These are phyloP conservation scores for Drosera capensis DNA, from an alignment of 148 eudicot species.

Conservation along the genomic window DNA sequence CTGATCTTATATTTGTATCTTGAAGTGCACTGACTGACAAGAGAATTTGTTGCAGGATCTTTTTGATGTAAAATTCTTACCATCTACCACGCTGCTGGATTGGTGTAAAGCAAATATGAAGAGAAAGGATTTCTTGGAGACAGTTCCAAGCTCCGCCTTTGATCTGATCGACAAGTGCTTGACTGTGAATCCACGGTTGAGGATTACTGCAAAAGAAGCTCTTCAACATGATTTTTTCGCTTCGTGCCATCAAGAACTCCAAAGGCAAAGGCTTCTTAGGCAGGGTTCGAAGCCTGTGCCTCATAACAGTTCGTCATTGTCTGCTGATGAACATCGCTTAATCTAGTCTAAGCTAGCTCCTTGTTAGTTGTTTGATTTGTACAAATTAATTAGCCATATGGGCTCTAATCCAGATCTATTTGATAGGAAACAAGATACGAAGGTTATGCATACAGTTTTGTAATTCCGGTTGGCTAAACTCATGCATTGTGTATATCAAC, in stretches of 20 bases:
- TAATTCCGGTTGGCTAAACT: no score
- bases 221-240: slow-evolving; percentile 62
- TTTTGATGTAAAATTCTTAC: slow-evolving; percentile 31
- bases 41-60: slow-evolving; percentile 39
- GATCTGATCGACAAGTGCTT: slow-evolving; percentile 94
- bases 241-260: slow-evolving; percentile 35
- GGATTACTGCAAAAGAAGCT: slow-evolving; percentile 87
- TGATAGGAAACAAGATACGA: no score
- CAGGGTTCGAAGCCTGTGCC: no score
- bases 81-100: slow-evolving; percentile 34
- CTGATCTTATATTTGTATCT: no score
- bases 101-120: slow-evolving; percentile 63
- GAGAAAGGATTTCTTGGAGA: slow-evolving; percentile 47
- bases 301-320: no score
- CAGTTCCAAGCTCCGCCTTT: slow-evolving; percentile 50
- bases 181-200: slow-evolving; percentile 74
- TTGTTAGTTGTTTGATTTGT: no score
- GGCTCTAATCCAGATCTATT: no score
- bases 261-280: slow-evolving; percentile 25
- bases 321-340: no score
- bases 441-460: no score
- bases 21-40: background rate
- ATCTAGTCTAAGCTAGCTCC: no score
- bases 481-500: no score
- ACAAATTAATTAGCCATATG: no score